These are phyloP conservation scores for Mycena chlorophos DNA, from an alignment of 768 basidiomycete genomes.

Conservation along the genomic window DNA sequence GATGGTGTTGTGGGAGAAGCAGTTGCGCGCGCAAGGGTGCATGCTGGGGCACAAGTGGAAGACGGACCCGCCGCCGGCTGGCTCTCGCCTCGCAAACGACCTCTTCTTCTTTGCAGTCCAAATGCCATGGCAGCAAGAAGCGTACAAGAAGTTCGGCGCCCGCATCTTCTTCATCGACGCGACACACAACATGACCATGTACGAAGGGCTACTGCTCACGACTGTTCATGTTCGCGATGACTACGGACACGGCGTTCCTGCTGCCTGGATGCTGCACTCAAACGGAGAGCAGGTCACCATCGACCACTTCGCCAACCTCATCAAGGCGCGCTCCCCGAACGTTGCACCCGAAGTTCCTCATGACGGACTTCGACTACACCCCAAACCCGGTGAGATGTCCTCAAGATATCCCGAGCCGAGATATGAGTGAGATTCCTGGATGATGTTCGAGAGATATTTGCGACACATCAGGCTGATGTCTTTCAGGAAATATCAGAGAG, in stretches of 20 bases:
- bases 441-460: not conserved
- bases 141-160: not conserved
- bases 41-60: too few relatives aligned
- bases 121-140: not conserved
- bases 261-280: constrained; percentile 22
- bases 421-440: not conserved
- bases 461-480: not conserved
- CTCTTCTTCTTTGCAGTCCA: not conserved
- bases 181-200: not conserved
- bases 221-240: not conserved
- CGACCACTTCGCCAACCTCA: constrained; percentile 8
- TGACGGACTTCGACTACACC: constrained; percentile 11
- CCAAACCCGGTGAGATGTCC: not conserved
- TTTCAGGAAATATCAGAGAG: not conserved
- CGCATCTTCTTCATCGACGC: not conserved
- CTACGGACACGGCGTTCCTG: constrained; percentile 12
- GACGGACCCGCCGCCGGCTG: too few relatives aligned
- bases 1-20: too few relatives aligned
- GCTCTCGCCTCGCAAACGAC: not conserved
- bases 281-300: constrained; percentile 22
- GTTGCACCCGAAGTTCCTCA: constrained; percentile 1
- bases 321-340: not conserved
- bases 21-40: too few relatives aligned
- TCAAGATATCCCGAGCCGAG: not conserved
- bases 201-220: not conserved